phyloP scores from a whole-genome alignment of 805 yeast species.

The Candida mattraensis region DNA sequence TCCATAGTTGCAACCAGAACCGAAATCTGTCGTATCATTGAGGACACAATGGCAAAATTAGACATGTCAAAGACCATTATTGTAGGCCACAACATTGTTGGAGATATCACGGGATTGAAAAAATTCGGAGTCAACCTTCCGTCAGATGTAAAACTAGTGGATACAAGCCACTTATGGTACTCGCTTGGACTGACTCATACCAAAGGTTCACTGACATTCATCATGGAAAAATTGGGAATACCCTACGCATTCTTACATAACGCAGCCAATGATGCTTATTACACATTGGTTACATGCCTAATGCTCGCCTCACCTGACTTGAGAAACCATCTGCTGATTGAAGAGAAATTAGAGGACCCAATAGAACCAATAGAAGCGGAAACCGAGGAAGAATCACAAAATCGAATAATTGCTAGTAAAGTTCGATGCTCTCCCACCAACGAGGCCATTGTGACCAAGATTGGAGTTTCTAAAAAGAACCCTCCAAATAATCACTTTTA shows the following conservation, averaged over 20 bases:
- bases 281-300: constrained; percentile 28
- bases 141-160: constrained; percentile 25
- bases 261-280: constrained; percentile 35
- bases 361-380: constrained; percentile 2
- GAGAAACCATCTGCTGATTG: constrained; percentile 21
- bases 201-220: constrained; percentile 24
- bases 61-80: constrained; percentile 19
- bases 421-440: constrained; percentile 22
- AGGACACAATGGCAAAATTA: constrained; percentile 13
- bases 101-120: constrained; percentile 26
- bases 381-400: constrained; percentile 6
- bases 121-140: constrained; percentile 20
- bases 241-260: constrained; percentile 33
- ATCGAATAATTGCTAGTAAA: background rate
- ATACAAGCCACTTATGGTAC: constrained; percentile 29
- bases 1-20: constrained; percentile 22
- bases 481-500: constrained; percentile 5
- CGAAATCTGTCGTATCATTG: constrained; percentile 19
- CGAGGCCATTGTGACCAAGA: constrained; percentile 6
- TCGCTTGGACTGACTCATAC: constrained; percentile 16
- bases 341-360: constrained; percentile 1
- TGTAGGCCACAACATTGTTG: constrained; percentile 32
- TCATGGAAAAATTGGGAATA: constrained; percentile 28
- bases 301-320: constrained; percentile 29
- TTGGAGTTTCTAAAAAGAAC: constrained; percentile 4